A percentile compares a stretch with the other conserved stretches of the same genome.
These are phyloP conservation scores for Macrolepiota fuliginosa DNA, from an alignment of 768 basidiomycete genomes.

Conservation along the genomic window DNA sequence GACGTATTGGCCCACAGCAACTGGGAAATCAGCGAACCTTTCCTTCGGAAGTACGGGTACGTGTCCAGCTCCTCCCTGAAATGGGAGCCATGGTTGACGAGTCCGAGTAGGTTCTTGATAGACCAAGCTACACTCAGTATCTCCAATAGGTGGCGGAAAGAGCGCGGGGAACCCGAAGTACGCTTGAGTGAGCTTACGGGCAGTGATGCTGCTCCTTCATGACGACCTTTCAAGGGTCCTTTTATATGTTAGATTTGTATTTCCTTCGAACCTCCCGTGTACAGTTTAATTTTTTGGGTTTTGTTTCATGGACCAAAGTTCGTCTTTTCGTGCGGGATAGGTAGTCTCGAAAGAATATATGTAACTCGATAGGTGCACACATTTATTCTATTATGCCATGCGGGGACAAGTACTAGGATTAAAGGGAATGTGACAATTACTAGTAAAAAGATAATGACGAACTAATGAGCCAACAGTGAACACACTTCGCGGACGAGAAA, in stretches of 20 bases:
- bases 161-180: constrained; percentile 76
- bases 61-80: constrained; percentile 20
- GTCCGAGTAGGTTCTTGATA: constrained; percentile 62
- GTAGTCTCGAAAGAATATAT: not conserved
- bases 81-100: constrained; percentile 1
- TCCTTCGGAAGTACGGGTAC: constrained; percentile 82
- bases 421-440: not conserved
- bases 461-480: not conserved
- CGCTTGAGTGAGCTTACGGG: constrained; percentile 39
- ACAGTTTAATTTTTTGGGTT: not conserved
- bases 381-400: not conserved
- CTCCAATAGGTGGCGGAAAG: constrained; percentile 85
- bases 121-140: constrained; percentile 68
- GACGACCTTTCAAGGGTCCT: not conserved
- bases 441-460: not conserved
- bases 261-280: not conserved
- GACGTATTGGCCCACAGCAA: constrained; percentile 87
- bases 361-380: not conserved
- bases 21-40: constrained; percentile 87
- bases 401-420: not conserved
- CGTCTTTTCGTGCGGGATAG: not conserved
- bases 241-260: too few species aligned
- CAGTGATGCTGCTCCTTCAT: constrained; percentile 4
- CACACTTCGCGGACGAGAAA: not conserved
- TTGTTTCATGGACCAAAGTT: not conserved